Percentiles rank a stretch among this genome's conserved stretches.
Evolutionary conservation across 306 rosid genomes (phyloP).

Genomic region (Acmispon strigosus): DNA sequence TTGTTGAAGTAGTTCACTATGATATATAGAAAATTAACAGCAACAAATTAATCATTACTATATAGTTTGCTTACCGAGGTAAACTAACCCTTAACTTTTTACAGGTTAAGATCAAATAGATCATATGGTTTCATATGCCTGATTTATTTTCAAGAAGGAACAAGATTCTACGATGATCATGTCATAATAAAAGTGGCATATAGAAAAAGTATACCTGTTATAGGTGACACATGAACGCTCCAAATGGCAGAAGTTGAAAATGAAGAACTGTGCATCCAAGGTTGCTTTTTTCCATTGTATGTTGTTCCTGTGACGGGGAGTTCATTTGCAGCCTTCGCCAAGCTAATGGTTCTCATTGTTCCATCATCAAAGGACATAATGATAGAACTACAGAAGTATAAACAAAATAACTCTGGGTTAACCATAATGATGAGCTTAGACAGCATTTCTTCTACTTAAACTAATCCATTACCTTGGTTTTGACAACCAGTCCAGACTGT

Average conservation of each 20-base stretch:
- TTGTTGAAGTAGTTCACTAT: background rate
- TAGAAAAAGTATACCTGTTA: slow-evolving; percentile 46
- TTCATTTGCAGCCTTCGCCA: slow-evolving; percentile 70
- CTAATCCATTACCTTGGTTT: slow-evolving; percentile 58
- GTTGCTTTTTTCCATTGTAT: slow-evolving; percentile 56
- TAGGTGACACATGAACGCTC: slow-evolving; percentile 75
- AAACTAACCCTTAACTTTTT: background rate
- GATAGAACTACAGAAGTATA: slow-evolving; percentile 55
- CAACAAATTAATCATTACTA: background rate
- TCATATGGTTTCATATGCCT: background rate
- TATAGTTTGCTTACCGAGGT: background rate
- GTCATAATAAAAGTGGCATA: slow-evolving; percentile 6
- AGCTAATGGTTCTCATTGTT: slow-evolving; percentile 69
- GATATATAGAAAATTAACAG: background rate
- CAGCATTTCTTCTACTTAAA: background rate
- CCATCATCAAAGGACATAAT: slow-evolving; percentile 89
- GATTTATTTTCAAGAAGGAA: background rate
- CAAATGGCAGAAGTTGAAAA: slow-evolving; percentile 72
- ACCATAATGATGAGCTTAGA: slow-evolving; percentile 11
- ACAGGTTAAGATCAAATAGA: background rate
- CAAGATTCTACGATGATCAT: background rate
- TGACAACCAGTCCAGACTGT: slow-evolving; percentile 81
- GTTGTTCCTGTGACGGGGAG: slow-evolving; percentile 64
- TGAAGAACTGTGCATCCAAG: slow-evolving; percentile 47
- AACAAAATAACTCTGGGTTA: slow-evolving; percentile 9